Evolutionary conservation across 1,284 basidiomycete species (phyloP).

Genomic region (Caloboletus inedulis): DNA sequence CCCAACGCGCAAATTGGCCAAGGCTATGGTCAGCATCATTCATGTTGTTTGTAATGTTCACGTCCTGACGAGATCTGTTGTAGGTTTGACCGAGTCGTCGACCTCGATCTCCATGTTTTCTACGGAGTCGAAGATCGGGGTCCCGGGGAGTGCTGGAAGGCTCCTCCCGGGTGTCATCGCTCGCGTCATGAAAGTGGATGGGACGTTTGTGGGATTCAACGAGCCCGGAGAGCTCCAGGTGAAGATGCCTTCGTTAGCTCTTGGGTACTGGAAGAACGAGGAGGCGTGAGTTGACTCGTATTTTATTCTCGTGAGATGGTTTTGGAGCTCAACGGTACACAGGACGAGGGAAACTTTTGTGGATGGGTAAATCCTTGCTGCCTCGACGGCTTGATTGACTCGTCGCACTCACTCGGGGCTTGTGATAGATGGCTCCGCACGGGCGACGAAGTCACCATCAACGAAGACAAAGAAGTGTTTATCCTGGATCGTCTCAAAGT

Average conservation of each 20-base stretch:
- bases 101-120: conserved; percentile 51
- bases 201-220: conserved; percentile 50
- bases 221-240: conserved; percentile 64
- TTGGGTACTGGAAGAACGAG: conserved; percentile 58
- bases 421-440: conserved; percentile 62
- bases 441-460: conserved; percentile 63
- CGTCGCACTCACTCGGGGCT: conserved; percentile 24
- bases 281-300: conserved; percentile 50
- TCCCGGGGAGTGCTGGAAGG: conserved; percentile 54
- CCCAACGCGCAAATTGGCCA: conserved; percentile 63
- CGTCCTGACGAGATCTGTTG: neutral
- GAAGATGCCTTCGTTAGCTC: conserved; percentile 52
- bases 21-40: conserved; percentile 49
- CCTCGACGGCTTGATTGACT: conserved; percentile 2
- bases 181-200: conserved; percentile 59
- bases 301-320: neutral
- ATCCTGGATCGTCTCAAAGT: conserved; percentile 71
- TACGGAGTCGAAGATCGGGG: conserved; percentile 45
- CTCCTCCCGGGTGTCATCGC: conserved; percentile 51
- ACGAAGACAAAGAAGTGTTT: conserved; percentile 56
- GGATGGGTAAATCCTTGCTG: conserved; percentile 39
- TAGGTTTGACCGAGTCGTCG: conserved; percentile 55
- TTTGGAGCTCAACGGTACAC: conserved; percentile 2
- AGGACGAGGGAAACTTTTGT: conserved; percentile 55
- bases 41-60: neutral